These are phyloP conservation scores for Fusarium sp. DNA, from an alignment of 2,329 filamentous ascomycete genomes.

Conservation along the genomic window DNA sequence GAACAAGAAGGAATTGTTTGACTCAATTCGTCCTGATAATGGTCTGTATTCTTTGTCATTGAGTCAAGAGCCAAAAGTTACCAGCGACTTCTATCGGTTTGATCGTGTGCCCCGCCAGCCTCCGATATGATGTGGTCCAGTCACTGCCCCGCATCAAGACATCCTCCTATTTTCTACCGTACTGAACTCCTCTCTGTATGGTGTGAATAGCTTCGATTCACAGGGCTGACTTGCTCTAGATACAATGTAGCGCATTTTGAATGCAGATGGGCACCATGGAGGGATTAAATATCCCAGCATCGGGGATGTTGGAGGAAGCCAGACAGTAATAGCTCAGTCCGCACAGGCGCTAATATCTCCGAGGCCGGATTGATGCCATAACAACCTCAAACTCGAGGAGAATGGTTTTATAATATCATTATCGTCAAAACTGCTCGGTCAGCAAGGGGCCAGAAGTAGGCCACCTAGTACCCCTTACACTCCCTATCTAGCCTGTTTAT, in stretches of 20 bases:
- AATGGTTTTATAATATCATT: conserved; percentile 28
- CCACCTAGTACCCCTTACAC: background rate
- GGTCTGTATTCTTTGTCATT: background rate
- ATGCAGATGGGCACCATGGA: background rate
- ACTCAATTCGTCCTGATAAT: background rate
- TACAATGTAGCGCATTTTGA: background rate
- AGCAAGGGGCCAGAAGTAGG: background rate
- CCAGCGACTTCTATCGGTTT: conserved; percentile 23
- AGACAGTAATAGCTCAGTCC: background rate
- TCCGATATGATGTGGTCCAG: background rate
- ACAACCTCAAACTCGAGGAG: background rate
- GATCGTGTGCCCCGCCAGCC: conserved; percentile 23
- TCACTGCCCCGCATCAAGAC: conserved; percentile 22
- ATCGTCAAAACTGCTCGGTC: conserved; percentile 29
- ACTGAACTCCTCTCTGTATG: background rate
- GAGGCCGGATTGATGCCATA: background rate
- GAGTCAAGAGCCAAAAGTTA: conserved; percentile 15
- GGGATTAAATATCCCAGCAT: background rate
- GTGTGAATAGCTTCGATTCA: background rate
- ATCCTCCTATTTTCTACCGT: background rate
- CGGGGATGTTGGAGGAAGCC: background rate
- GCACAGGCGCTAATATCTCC: background rate
- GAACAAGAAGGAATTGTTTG: background rate
- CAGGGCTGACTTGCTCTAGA: background rate
- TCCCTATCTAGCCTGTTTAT: conserved; percentile 22